These are phyloP conservation scores for Eucalyptus fibrosa DNA, from an alignment of 345 rosid species.

Conservation along the genomic window DNA sequence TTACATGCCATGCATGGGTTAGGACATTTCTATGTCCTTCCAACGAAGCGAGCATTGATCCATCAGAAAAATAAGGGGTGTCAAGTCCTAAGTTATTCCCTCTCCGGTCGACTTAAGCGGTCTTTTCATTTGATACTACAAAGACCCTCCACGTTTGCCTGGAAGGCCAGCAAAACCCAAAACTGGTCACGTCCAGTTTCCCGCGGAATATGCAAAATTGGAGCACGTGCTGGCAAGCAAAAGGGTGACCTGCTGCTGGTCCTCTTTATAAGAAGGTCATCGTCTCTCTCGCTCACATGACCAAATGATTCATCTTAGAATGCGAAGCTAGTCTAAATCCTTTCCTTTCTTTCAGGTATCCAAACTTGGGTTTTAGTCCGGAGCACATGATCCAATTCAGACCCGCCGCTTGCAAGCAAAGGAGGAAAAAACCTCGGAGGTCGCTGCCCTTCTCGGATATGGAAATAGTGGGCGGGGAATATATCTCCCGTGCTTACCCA, in stretches of 20 bases:
- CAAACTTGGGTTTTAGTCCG: conserved; percentile 69
- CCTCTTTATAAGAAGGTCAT: conserved; percentile 53
- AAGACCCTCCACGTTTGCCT: not conserved
- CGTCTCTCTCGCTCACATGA: not conserved
- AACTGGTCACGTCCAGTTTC: conserved; percentile 74
- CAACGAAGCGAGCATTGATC: no score
- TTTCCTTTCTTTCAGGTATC: conserved; percentile 24
- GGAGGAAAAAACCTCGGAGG: conserved; percentile 13
- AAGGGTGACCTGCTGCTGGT: conserved; percentile 82
- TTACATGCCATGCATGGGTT: no score
- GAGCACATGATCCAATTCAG: conserved; percentile 79
- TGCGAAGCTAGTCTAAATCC: not conserved
- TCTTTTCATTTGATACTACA: no score
- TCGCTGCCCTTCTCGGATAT: conserved; percentile 35
- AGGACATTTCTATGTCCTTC: no score
- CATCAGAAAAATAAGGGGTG: no score
- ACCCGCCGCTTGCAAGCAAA: conserved; percentile 19
- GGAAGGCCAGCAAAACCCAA: conserved; percentile 72
- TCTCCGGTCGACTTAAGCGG: no score
- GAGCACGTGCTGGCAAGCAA: conserved; percentile 64
- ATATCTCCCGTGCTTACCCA: not conserved
- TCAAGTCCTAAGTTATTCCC: no score
- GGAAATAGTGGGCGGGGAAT: not conserved
- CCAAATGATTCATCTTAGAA: not conserved
- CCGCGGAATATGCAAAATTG: conserved; percentile 80